Percentiles rank a stretch among this genome's conserved stretches.
Conservation (phyloP, 306 rosid species). For the Pachyrhizus erosus region DNA sequence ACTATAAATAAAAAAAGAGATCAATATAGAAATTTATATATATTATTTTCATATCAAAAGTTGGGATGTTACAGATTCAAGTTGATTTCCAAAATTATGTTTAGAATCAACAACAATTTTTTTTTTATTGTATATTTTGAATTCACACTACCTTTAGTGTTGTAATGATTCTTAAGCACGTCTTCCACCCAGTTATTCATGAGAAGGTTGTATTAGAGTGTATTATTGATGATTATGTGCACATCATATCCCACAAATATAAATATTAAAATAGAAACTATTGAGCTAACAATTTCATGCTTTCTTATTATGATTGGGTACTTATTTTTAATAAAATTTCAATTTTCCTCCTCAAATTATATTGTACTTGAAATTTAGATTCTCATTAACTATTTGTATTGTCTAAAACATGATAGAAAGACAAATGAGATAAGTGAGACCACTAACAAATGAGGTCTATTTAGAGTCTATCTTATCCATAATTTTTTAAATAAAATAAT, state of each 20-base stretch:
- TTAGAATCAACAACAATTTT: too few species aligned
- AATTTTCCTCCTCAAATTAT: too few species aligned
- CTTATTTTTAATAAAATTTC: too few species aligned
- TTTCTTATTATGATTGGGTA: slow-evolving; percentile 78
- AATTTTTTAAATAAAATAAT: too few species aligned
- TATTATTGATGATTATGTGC: slow-evolving; percentile 65
- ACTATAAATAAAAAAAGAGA: too few species aligned
- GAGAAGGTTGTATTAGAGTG: slow-evolving; percentile 65
- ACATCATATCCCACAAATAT: slow-evolving; percentile 56
- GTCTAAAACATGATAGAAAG: neutral
- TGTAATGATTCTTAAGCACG: slow-evolving; percentile 58
- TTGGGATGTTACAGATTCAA: too few species aligned
- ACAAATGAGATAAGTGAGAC: neutral
- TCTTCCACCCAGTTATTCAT: slow-evolving; percentile 61
- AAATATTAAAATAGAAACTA: slow-evolving; percentile 65
- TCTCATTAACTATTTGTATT: neutral
- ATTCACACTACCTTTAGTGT: slow-evolving; percentile 76
- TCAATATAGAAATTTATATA: too few species aligned
- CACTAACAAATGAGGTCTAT: neutral
- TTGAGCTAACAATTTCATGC: slow-evolving; percentile 78
- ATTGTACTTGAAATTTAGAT: too few species aligned
- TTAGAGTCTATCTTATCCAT: too few species aligned
- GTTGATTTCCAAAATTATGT: too few species aligned
- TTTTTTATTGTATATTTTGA: too few species aligned
- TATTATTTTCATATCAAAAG: too few species aligned